These are phyloP conservation scores for Cyclotella atomus DNA, from an alignment of 108 stramenopile species.

Conservation along the genomic window DNA sequence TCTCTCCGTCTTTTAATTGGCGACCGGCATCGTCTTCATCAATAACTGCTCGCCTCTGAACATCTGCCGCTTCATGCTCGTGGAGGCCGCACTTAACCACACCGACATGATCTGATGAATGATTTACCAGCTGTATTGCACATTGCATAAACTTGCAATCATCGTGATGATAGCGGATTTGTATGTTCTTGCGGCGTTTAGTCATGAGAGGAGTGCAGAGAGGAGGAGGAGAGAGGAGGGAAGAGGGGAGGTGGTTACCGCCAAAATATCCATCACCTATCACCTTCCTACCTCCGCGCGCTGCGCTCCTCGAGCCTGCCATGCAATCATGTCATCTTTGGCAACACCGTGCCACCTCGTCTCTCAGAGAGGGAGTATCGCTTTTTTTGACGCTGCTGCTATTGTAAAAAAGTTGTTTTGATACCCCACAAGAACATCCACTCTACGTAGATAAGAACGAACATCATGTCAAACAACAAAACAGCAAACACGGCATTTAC, in stretches of 20 bases:
- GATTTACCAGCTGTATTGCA: not conserved
- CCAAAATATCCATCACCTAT: too few species aligned
- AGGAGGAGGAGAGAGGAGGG: not conserved
- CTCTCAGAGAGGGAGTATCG: too few species aligned
- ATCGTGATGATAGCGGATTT: not conserved
- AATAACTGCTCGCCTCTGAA: too few species aligned
- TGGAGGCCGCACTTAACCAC: too few species aligned
- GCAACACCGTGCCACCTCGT: too few species aligned
- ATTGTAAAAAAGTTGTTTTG: too few species aligned
- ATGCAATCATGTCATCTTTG: too few species aligned
- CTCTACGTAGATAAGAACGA: not conserved
- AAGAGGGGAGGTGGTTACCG: not conserved
- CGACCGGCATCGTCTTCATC: not conserved
- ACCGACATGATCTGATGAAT: too few species aligned
- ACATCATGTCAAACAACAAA: conserved; percentile 5
- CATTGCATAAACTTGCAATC: not conserved
- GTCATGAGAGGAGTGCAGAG: not conserved
- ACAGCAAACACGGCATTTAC: conserved; percentile 5
- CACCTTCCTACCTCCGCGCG: too few species aligned
- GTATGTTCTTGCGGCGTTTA: not conserved
- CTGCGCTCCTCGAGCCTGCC: too few species aligned
- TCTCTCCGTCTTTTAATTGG: not conserved
- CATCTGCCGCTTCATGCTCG: not conserved
- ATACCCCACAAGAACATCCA: too few species aligned
- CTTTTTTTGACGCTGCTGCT: too few species aligned